Base-by-base conservation (phyloP, 441 rosid species). In the Adansonia gregorii region DNA sequence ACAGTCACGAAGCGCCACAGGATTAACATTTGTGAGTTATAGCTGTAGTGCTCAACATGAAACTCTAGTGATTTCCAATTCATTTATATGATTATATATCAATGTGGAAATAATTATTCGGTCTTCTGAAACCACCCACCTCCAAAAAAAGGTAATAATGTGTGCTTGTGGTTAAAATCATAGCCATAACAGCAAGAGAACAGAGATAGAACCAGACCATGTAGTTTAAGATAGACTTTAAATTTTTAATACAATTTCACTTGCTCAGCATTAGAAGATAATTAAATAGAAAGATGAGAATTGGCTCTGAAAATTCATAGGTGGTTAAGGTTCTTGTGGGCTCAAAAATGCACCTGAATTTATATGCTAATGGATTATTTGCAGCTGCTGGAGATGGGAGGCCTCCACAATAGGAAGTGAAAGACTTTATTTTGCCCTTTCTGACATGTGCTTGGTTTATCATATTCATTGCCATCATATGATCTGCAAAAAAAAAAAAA, bases 381-480 rank as follows among this genome's bases (percentile, higher is more conserved):
- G 98, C 98, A 46, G 97, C 97, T 43, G 97, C 93, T 11, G 99
- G 97, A n/a, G 99, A 92, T 66, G 99, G 97, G 69, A 95, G 93
- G n/a, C 93, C 99, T 49, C 99, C 98, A 76, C 98, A 95, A 75
- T 92, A 94, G 54, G 98, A 95, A 67, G 89, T 86, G 77, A 95
- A 92, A 65, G 99, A 95, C 86, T 86, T 94, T 48, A 95, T 82
- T 85, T 68, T 90, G n/a, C 98, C 99, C 35, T 87, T 87, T 72
- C 83, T 85, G 54, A 71, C 82, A 82, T 83, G 97, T 55, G 94
- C 98, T 78, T 89, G 84, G 74, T 94, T 87, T 82, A 94, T 92
- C 95, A 95, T 92, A 86, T 93, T 95, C 97, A 90, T 91, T 63
- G 98, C 99, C 98, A 95, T 87, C 98, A 95, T 95, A 81, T 95